These are phyloP conservation scores for Penicillium herquei DNA, from an alignment of 495 filamentous ascomycete species.

Conservation along the genomic window DNA sequence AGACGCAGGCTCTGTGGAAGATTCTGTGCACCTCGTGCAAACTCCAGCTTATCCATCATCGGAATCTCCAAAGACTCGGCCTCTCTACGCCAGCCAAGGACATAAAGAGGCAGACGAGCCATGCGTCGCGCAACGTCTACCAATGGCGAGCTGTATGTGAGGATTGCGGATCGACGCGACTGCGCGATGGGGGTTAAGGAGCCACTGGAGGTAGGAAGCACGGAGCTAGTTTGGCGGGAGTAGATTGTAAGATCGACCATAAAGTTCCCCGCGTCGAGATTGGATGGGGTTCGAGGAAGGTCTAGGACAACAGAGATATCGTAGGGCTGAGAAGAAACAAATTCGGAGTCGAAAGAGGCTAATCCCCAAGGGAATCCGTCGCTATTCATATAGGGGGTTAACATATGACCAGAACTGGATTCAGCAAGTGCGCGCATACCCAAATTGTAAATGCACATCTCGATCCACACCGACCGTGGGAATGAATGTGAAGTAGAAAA, in stretches of 20 bases:
- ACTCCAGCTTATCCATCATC: slow-evolving; percentile 71
- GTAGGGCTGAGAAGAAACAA: slow-evolving; percentile 52
- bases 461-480: slow-evolving; percentile 67
- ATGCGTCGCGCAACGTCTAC: slow-evolving; percentile 50
- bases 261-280: slow-evolving; percentile 74
- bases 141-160: slow-evolving; percentile 65
- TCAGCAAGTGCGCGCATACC: slow-evolving; percentile 44
- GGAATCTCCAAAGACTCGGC: slow-evolving; percentile 58
- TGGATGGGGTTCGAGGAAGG: slow-evolving; percentile 59
- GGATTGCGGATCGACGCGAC: slow-evolving; percentile 60
- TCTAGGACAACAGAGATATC: slow-evolving; percentile 71
- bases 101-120: slow-evolving; percentile 56
- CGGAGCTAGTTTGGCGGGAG: slow-evolving; percentile 34
- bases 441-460: slow-evolving; percentile 78
- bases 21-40: slow-evolving; percentile 53
- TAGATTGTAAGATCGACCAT: slow-evolving; percentile 81
- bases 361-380: slow-evolving; percentile 45
- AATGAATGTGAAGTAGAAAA: slow-evolving; percentile 82
- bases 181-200: slow-evolving; percentile 34
- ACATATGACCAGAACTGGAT: neutral
- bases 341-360: slow-evolving; percentile 35
- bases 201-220: slow-evolving; percentile 19
- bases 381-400: slow-evolving; percentile 15
- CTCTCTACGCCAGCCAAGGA: slow-evolving; percentile 55
- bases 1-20: slow-evolving; percentile 59